phyloP scores from a whole-genome alignment of 768 basidiomycete species.

The Boletales sp. region DNA sequence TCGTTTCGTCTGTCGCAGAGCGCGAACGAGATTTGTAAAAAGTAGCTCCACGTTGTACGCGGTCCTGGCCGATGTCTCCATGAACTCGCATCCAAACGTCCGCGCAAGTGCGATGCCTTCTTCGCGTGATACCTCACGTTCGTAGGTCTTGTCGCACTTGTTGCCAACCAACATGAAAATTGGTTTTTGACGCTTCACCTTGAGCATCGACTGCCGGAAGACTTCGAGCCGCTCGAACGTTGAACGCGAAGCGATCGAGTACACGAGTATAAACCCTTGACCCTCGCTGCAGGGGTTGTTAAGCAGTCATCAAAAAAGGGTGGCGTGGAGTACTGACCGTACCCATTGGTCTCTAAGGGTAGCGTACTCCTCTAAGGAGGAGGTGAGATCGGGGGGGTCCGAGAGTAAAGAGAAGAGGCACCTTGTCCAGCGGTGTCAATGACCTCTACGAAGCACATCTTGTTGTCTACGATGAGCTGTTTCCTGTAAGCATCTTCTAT shows the following conservation, averaged over 20 bases:
- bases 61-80: slow-evolving; percentile 96
- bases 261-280: slow-evolving; percentile 96
- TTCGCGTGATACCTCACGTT: slow-evolving; percentile 87
- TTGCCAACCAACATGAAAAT: slow-evolving; percentile 95
- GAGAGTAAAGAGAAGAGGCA: slow-evolving; percentile 34
- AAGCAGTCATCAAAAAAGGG: slow-evolving; percentile 3
- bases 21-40: slow-evolving; percentile 84
- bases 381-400: slow-evolving; percentile 17
- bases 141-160: slow-evolving; percentile 90
- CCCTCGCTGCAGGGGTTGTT: slow-evolving; percentile 65
- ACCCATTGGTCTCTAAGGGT: slow-evolving; percentile 98
- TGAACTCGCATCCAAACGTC: slow-evolving; percentile 86
- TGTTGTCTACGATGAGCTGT: slow-evolving; percentile 90
- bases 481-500: slow-evolving; percentile 98
- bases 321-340: slow-evolving; percentile 53
- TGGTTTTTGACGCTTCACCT: slow-evolving; percentile 81
- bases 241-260: slow-evolving; percentile 91
- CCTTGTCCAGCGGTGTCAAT: slow-evolving; percentile 98
- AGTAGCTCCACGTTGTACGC: slow-evolving; percentile 88
- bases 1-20: slow-evolving; percentile 66
- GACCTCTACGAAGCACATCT: slow-evolving; percentile 94
- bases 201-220: slow-evolving; percentile 85
- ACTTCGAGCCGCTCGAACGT: slow-evolving; percentile 89
- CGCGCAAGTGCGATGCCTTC: slow-evolving; percentile 82
- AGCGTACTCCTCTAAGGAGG: slow-evolving; percentile 83